Base-by-base conservation (phyloP, 306 rosid species). In the Lathyrus aphaca region DNA sequence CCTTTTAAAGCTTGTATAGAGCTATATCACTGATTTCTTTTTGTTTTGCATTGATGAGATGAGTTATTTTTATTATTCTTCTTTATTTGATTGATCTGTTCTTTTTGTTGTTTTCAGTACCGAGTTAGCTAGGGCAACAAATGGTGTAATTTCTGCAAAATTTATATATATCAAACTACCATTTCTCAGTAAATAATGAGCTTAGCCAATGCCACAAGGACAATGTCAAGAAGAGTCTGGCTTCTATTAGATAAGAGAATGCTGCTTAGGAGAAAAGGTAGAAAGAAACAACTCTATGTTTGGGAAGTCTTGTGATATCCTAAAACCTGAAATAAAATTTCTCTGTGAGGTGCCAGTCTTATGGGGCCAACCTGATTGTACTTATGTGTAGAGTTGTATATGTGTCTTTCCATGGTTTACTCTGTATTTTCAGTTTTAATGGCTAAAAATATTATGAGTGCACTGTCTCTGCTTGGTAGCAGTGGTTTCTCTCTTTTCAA, bases 41-140 rank as follows among this genome's bases (percentile, higher is more conserved):
- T 11, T 54, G 15, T 54, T 23, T 11, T 23, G 37, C 16, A 54
- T 54, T 54, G 4, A 23, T 25, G 17, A 54, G 35, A 25, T 55
- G 61, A 5, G 35, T 53, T 53, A 19, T 8, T 2, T 55, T 54
- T 12, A n/a, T 25, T 55, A 13, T 12, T 50, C 27, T 18, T 55
- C 38, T 13, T 12, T 55, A 14, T 25, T 55, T 55, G 61, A 25
- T 55, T 55, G 38, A 8, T 21, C 4, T 16, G 9, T 23, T 15
- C 3, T 15, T 10, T 55, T 5, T 55, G 17, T 13, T 55, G 17
- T 72, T 72, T 80, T 69, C 91, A 90, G 97, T 90, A 90, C 61
- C 87, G 97, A 96, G 96, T 94, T 76, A 94, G 96, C 83, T 92
- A 87, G 82, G 96, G 97, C 48, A 94, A 90, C 88, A 88, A 90